Evolutionary conservation across 208 protist genomes (phyloP), one percentile per base, ranked within the genome.

Genomic region (Herpetomonas samuelpessoai): DNA sequence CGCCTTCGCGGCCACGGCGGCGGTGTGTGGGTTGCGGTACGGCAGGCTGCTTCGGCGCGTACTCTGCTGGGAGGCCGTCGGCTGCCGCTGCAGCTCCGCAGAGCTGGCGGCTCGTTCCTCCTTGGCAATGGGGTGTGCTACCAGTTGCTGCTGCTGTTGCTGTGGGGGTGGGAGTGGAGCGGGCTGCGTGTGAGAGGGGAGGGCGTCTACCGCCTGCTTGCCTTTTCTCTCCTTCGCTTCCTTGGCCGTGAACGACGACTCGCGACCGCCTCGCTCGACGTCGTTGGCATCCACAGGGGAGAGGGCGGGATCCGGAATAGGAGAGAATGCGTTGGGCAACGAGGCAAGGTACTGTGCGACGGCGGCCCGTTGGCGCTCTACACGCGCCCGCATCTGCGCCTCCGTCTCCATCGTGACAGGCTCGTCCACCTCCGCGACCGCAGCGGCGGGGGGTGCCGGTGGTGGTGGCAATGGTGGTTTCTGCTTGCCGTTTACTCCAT

Each of bases 401-500:
- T 41, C 35, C 35, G 35, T 41, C 35, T 41, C 35, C 35, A 41
- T 14, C 35, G 35, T 41, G 9, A 41, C 35, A 6, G 14, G 35
- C 35, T 41, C 35, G 9, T 14, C 35, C 14, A n/a, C n/a, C n/a
- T n/a, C n/a, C n/a, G n/a, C n/a, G n/a, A n/a, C n/a, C n/a, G n/a
- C n/a, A n/a, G n/a, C n/a, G n/a, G n/a, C n/a, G n/a, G n/a, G n/a
- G n/a, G n/a, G n/a, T n/a, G n/a, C n/a, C n/a, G n/a, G n/a, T n/a
- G n/a, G n/a, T n/a, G n/a, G 35, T 41, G 6, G 35, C 35, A 6
- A 14, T 41, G 6, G 35, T 41, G 35, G 35, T 41, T 41, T 6
- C 14, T 14, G 35, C 35, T 41, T 6, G 35, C 35, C 35, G 35
- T 61, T 61, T 51, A 61, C 56, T 61, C 56, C 16, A 61, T 51